Conservation (phyloP, 257 asterid species). For the Ballota nigra region DNA sequence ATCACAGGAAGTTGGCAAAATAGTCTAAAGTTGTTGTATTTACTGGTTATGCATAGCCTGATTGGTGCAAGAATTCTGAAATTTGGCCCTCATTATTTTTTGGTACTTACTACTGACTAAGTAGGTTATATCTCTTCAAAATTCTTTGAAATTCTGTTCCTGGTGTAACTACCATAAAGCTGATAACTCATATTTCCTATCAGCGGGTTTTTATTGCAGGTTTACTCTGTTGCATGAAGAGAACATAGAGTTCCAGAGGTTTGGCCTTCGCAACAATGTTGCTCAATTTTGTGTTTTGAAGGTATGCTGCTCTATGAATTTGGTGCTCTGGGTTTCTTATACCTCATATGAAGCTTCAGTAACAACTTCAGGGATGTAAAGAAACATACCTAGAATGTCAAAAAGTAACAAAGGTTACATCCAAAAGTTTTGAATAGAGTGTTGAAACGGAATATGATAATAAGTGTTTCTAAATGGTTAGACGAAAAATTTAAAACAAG, state of each 20-base stretch:
- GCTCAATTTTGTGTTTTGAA: conserved; percentile 80
- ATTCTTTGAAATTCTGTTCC: neutral
- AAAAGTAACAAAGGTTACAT: neutral
- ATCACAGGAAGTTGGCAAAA: neutral
- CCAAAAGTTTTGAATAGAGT: neutral
- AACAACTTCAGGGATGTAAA: neutral
- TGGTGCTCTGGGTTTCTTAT: conserved; percentile 18
- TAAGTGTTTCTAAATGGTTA: neutral
- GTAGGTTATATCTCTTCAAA: neutral
- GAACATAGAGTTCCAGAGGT: conserved; percentile 67
- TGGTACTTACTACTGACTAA: neutral
- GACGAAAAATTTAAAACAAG: neutral
- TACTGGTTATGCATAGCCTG: conserved; percentile 8
- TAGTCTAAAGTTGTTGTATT: neutral
- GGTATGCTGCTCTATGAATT: conserved; percentile 38
- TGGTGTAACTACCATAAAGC: conserved; percentile 7
- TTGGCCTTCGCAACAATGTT: conserved; percentile 82
- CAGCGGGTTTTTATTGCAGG: conserved; percentile 35
- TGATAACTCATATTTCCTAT: neutral
- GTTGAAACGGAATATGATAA: neutral
- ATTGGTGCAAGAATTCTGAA: conserved; percentile 22
- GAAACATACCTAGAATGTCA: neutral
- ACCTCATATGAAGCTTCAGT: conserved; percentile 6
- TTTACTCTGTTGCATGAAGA: conserved; percentile 79
- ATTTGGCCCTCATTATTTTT: conserved; percentile 5